Conservation (phyloP, 2,329 filamentous ascomycete species). For the Penicillium sp. region DNA sequence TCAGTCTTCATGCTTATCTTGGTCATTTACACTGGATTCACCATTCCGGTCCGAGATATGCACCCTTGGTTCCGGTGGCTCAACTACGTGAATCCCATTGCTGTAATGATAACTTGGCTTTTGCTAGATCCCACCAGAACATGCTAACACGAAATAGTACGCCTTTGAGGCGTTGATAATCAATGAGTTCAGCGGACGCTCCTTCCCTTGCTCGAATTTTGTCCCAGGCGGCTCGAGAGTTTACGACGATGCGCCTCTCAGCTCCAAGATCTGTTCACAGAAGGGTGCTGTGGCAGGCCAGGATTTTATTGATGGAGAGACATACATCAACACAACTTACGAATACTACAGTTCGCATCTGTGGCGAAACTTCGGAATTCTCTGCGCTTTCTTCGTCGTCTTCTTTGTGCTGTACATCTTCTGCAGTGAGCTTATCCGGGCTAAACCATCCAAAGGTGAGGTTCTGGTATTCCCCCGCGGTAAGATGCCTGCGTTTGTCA, state of each 20-base stretch:
- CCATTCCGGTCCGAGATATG: constrained; percentile 59
- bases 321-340: constrained; percentile 55
- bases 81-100: constrained; percentile 74
- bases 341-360: constrained; percentile 57
- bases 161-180: constrained; percentile 78
- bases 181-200: constrained; percentile 71
- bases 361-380: constrained; percentile 68
- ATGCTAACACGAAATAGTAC: constrained; percentile 46
- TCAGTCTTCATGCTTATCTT: constrained; percentile 47
- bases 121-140: background rate
- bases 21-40: constrained; percentile 51
- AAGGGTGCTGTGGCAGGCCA: constrained; percentile 58
- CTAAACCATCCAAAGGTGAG: constrained; percentile 71
- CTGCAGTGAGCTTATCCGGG: constrained; percentile 57
- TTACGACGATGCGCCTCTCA: constrained; percentile 39
- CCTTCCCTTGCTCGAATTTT: constrained; percentile 53
- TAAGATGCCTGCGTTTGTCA: constrained; percentile 53
- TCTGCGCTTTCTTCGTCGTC: constrained; percentile 60
- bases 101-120: constrained; percentile 30
- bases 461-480: constrained; percentile 70
- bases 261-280: constrained; percentile 55
- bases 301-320: constrained; percentile 55
- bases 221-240: constrained; percentile 41
- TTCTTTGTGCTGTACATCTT: constrained; percentile 61
- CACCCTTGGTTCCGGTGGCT: constrained; percentile 79